These are phyloP conservation scores for Leucocoprinus sp. DNA, from an alignment of 768 basidiomycete genomes.

Conservation along the genomic window DNA sequence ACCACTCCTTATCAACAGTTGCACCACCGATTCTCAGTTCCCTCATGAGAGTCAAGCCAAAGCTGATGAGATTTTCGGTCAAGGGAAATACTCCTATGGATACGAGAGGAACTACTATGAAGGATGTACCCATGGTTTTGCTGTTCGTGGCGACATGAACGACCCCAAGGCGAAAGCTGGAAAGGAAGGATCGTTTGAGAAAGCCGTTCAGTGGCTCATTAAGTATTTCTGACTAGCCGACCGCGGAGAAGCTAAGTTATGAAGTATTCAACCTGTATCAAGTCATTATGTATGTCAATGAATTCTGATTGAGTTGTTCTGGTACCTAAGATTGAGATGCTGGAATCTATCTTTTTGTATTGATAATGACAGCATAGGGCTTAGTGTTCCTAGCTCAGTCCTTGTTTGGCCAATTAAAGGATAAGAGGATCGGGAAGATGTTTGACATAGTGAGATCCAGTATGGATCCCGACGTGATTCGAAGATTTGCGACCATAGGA, in stretches of 20 bases:
- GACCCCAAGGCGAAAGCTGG: slow-evolving; percentile 48
- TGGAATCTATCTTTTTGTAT: too few species aligned
- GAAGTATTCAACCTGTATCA: not conserved
- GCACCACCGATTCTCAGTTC: slow-evolving; percentile 45
- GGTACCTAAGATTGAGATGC: too few species aligned
- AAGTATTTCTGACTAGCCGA: slow-evolving; percentile 21
- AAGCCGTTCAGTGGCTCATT: slow-evolving; percentile 46
- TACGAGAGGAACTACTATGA: slow-evolving; percentile 42
- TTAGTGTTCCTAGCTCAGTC: too few species aligned
- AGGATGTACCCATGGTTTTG: slow-evolving; percentile 47
- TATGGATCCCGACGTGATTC: too few species aligned
- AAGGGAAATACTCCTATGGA: slow-evolving; percentile 35
- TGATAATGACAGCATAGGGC: too few species aligned
- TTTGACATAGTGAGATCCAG: too few species aligned
- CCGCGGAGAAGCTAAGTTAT: not conserved
- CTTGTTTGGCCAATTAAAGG: too few species aligned
- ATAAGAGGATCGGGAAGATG: too few species aligned
- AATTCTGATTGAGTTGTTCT: not conserved
- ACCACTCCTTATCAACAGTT: slow-evolving; percentile 64
- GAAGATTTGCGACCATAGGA: too few species aligned
- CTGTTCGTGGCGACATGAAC: slow-evolving; percentile 40
- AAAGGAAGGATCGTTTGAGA: slow-evolving; percentile 57
- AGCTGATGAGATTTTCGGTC: slow-evolving; percentile 44
- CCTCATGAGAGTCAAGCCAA: slow-evolving; percentile 32
- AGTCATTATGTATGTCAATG: not conserved